These are phyloP conservation scores for Blastobotrys aristatus DNA, from an alignment of 1,139 yeast genomes.

Conservation along the genomic window DNA sequence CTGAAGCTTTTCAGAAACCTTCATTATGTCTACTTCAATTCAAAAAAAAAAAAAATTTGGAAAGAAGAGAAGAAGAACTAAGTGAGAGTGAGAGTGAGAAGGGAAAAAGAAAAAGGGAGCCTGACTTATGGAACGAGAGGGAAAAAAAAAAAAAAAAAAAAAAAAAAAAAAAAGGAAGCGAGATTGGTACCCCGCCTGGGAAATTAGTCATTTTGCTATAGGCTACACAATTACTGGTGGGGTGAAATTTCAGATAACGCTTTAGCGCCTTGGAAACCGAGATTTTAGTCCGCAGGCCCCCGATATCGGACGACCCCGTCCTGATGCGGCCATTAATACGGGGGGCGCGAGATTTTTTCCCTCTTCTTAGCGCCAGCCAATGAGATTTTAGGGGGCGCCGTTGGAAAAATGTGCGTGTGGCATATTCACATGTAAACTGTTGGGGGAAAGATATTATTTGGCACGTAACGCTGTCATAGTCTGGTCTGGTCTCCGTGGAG, in stretches of 20 bases:
- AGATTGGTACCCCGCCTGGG: neutral
- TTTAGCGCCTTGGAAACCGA: neutral
- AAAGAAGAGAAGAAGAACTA: neutral
- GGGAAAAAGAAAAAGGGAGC: neutral
- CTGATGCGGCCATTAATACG: too few relatives aligned
- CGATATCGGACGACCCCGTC: neutral
- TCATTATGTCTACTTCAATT: slow-evolving; percentile 28
- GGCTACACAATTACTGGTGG: neutral
- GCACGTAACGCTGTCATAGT: too few relatives aligned
- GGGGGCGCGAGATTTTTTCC: neutral
- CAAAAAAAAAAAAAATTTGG: neutral
- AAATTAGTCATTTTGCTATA: neutral
- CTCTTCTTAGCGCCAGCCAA: too few relatives aligned
- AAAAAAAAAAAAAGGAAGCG: neutral
- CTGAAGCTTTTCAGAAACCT: slow-evolving; percentile 38
- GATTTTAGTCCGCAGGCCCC: too few relatives aligned
- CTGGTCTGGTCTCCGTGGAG: too few relatives aligned
- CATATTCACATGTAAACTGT: neutral
- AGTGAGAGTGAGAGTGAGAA: neutral
- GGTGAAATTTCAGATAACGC: neutral
- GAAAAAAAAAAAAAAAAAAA: neutral
- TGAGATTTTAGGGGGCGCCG: too few relatives aligned
- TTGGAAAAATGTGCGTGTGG: too few relatives aligned
- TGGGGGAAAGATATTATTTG: neutral
- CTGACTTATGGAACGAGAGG: neutral